A percentile compares a stretch with the other conserved stretches of the same genome.
Evolutionary conservation across 345 rosid genomes (phyloP).

Genomic region (Lenwebbia sp.): DNA sequence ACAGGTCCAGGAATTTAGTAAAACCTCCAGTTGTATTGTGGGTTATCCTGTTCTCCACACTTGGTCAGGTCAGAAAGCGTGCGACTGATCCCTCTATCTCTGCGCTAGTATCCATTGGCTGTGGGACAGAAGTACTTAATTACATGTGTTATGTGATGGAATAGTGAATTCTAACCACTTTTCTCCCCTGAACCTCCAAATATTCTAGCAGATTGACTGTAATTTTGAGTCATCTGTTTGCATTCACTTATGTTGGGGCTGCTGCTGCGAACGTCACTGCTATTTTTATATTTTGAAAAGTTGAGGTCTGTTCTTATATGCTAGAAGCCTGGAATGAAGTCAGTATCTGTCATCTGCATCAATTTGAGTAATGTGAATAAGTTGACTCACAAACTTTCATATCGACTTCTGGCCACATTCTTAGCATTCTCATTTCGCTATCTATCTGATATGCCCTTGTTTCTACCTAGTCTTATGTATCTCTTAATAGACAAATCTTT

Average conservation of each 20-base stretch:
- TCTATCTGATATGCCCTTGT: background rate
- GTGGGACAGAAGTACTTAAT: background rate
- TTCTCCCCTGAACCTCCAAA: background rate
- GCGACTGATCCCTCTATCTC: background rate
- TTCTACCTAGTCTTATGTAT: background rate
- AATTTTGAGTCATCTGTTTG: background rate
- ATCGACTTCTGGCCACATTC: background rate
- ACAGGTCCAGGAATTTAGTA: background rate
- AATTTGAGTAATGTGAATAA: background rate
- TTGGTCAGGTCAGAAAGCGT: background rate
- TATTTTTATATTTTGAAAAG: background rate
- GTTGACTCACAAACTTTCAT: background rate
- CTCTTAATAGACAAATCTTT: background rate
- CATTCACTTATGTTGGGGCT: background rate
- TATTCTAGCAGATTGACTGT: background rate
- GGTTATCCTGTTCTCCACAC: background rate
- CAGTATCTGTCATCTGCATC: background rate
- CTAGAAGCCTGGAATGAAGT: background rate
- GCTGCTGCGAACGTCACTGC: background rate
- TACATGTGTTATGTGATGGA: background rate
- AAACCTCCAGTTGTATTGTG: background rate
- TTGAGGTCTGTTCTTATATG: background rate
- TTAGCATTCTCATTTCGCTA: background rate
- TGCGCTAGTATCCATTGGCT: background rate
- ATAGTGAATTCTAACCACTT: background rate